These are phyloP conservation scores for Clitoria ternatea DNA, from an alignment of 306 rosid genomes.

Conservation along the genomic window DNA sequence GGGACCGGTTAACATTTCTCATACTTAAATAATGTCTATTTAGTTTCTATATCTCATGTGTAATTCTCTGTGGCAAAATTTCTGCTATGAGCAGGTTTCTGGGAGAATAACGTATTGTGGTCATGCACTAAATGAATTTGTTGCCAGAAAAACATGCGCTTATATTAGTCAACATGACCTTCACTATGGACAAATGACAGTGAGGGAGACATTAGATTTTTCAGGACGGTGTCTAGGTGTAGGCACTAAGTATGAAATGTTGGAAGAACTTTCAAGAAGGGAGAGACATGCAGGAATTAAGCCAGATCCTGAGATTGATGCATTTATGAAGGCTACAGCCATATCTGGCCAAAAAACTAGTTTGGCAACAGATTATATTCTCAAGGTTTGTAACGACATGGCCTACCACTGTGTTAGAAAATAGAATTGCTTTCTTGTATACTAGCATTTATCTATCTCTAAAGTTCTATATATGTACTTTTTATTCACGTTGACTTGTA, in stretches of 20 bases:
- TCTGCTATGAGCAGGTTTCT: constrained; percentile 30
- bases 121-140: constrained; percentile 53
- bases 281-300: constrained; percentile 46
- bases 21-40: background rate
- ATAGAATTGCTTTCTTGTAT: too few relatives aligned
- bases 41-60: background rate
- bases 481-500: background rate
- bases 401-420: too few relatives aligned
- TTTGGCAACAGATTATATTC: constrained; percentile 49
- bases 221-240: constrained; percentile 58
- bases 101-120: constrained; percentile 71
- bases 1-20: too few relatives aligned
- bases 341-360: constrained; percentile 48
- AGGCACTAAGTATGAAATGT: constrained; percentile 49
- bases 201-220: constrained; percentile 57
- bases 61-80: background rate
- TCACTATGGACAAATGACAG: constrained; percentile 63
- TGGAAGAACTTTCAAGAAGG: constrained; percentile 47
- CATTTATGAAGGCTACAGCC: constrained; percentile 57
- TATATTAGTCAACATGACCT: constrained; percentile 33
- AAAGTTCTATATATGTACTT: background rate
- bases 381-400: constrained; percentile 12
- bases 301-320: constrained; percentile 60
- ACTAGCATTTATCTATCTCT: background rate
- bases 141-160: constrained; percentile 34